Conservation (phyloP, 371 early-diverging fungal species). For the Dinochytrium kinnereticum region DNA sequence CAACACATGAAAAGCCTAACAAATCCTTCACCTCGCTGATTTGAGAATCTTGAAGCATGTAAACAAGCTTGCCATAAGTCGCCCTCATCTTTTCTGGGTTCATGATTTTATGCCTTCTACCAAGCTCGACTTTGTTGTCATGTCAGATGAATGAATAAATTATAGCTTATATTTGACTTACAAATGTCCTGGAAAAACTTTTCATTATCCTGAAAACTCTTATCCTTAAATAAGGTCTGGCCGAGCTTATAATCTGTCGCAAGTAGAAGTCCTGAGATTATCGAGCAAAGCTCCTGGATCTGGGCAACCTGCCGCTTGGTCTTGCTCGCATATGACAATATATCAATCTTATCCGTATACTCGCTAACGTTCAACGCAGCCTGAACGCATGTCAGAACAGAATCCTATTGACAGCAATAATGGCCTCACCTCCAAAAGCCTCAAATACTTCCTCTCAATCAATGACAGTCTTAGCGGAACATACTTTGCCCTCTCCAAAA, state of each 20-base stretch:
- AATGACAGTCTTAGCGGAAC: conserved; percentile 90
- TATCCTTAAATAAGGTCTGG: conserved; percentile 84
- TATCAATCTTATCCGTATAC: conserved; percentile 91
- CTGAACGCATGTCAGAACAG: not conserved
- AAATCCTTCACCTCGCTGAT: conserved; percentile 83
- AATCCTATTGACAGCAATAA: not conserved
- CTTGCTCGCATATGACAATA: conserved; percentile 78
- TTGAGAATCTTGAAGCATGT: conserved; percentile 88
- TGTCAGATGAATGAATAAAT: too few species aligned
- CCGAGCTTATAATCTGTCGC: conserved; percentile 68
- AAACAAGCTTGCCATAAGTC: conserved; percentile 94
- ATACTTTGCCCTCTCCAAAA: conserved; percentile 82
- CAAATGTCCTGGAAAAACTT: conserved; percentile 84
- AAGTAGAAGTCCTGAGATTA: conserved; percentile 84
- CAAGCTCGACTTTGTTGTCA: conserved; percentile 90
- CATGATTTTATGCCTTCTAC: conserved; percentile 96
- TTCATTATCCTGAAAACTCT: conserved; percentile 83
- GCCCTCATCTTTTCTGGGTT: conserved; percentile 97
- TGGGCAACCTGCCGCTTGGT: conserved; percentile 89
- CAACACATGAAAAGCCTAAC: conserved; percentile 80
- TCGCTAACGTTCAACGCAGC: conserved; percentile 93
- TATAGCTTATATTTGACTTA: conserved; percentile 24
- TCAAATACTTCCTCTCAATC: conserved; percentile 85
- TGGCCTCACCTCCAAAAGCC: conserved; percentile 73
- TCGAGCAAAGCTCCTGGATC: conserved; percentile 93